Evolutionary conservation across 164 flowering plant species (phyloP).

Genomic region (Litsea cubeba): DNA sequence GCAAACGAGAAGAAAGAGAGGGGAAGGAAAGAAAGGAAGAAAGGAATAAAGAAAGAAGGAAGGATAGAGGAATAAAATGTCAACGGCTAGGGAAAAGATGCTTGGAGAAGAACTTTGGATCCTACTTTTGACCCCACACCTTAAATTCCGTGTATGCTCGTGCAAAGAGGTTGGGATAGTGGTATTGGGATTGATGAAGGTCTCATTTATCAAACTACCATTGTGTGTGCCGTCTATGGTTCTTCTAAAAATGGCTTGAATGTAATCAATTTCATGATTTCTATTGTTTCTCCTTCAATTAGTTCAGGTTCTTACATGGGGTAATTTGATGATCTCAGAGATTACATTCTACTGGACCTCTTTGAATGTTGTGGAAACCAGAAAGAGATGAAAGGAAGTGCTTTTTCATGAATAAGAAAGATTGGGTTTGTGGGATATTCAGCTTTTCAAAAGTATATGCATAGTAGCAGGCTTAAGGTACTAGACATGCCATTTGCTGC

Average conservation of each 20-base stretch:
- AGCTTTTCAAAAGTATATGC: constrained; percentile 62
- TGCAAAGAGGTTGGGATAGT: background rate
- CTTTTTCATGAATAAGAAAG: constrained; percentile 5
- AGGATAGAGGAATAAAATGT: constrained; percentile 25
- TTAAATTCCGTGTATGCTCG: constrained; percentile 55
- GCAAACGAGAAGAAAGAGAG: constrained; percentile 8
- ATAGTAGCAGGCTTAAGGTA: constrained; percentile 51
- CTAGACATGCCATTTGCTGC: constrained; percentile 63
- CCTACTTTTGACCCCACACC: constrained; percentile 2
- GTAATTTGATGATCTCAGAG: too few relatives aligned
- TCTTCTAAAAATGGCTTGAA: too few relatives aligned
- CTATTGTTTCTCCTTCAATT: too few relatives aligned
- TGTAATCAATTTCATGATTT: too few relatives aligned
- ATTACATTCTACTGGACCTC: too few relatives aligned
- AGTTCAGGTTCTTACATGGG: too few relatives aligned
- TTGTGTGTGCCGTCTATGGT: too few relatives aligned
- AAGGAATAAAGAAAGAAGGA: background rate
- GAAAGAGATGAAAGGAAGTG: background rate
- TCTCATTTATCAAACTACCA: too few relatives aligned
- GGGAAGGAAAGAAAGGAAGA: constrained; percentile 1
- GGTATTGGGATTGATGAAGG: too few relatives aligned
- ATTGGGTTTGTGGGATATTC: constrained; percentile 40
- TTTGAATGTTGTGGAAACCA: background rate
- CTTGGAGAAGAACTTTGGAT: background rate
- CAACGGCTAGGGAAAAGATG: constrained; percentile 39